Percentiles rank a stretch among this genome's conserved stretches.
Evolutionary conservation across 2,329 filamentous ascomycete species (phyloP).

Genomic region (Aureobasidium melanogenum): DNA sequence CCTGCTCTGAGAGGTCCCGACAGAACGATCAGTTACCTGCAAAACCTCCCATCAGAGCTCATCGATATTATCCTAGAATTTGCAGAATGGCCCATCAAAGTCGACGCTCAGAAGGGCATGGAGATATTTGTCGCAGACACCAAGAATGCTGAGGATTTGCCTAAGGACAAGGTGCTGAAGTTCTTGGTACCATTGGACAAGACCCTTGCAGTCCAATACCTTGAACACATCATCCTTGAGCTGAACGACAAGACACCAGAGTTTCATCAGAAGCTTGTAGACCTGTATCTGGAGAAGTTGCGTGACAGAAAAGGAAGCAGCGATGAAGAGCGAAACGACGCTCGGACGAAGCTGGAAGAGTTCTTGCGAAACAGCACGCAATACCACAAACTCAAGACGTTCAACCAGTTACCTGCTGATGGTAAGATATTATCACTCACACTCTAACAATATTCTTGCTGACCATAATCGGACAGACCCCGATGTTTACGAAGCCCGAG

Average conservation of each 20-base stretch:
- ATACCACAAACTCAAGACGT: constrained; percentile 60
- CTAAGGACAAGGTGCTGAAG: constrained; percentile 62
- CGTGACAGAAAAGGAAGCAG: constrained; percentile 24
- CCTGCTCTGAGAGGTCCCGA: constrained; percentile 66
- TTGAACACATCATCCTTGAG: constrained; percentile 86
- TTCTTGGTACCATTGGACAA: constrained; percentile 65
- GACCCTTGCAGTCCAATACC: constrained; percentile 66
- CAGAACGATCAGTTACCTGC: constrained; percentile 81
- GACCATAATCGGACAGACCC: constrained; percentile 48
- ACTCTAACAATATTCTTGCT: not conserved
- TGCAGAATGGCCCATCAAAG: constrained; percentile 74
- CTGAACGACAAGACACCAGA: constrained; percentile 65
- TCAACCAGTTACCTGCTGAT: constrained; percentile 69
- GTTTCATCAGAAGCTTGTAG: constrained; percentile 76
- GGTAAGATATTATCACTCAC: constrained; percentile 42
- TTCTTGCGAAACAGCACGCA: constrained; percentile 70
- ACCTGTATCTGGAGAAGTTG: constrained; percentile 56
- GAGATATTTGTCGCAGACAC: constrained; percentile 89
- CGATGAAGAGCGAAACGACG: constrained; percentile 26
- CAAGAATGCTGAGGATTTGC: constrained; percentile 85
- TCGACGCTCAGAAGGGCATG: constrained; percentile 69
- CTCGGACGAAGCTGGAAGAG: constrained; percentile 52
- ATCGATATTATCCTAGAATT: constrained; percentile 90
- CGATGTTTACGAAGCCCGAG: constrained; percentile 79
- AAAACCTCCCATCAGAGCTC: constrained; percentile 75